These are phyloP conservation scores for Fusarium sp. DNA, from an alignment of 2,329 filamentous ascomycete genomes.

Conservation along the genomic window DNA sequence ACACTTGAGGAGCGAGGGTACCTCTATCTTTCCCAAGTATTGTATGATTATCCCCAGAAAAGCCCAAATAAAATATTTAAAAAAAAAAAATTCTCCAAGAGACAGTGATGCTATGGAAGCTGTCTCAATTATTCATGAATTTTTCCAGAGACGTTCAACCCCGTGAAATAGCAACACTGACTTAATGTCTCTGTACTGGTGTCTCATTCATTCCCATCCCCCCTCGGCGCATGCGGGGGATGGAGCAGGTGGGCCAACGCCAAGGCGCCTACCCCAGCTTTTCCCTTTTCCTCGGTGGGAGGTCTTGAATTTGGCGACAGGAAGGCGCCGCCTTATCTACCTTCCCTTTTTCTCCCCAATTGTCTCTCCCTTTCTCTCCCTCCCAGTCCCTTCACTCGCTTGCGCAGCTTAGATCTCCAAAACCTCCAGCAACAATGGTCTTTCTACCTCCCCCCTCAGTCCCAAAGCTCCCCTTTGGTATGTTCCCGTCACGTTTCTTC, in stretches of 20 bases:
- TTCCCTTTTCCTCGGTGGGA: neutral
- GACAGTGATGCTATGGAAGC: neutral
- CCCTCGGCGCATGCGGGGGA: neutral
- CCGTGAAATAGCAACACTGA: neutral
- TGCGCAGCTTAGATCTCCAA: neutral
- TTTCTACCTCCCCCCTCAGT: conserved; percentile 73
- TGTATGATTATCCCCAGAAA: neutral
- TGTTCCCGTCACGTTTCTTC: conserved; percentile 31
- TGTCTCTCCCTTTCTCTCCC: neutral
- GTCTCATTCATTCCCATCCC: neutral
- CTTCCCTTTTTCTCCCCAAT: neutral
- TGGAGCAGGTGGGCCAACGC: neutral
- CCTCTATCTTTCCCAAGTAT: neutral
- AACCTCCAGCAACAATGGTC: conserved; percentile 53
- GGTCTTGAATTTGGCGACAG: neutral
- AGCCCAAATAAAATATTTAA: neutral
- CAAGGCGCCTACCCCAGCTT: neutral
- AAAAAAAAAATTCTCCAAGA: neutral
- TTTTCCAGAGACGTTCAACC: neutral
- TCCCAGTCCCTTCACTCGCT: neutral
- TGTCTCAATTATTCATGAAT: neutral
- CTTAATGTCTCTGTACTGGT: neutral
- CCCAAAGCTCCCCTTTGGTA: conserved; percentile 67
- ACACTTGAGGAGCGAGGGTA: neutral
- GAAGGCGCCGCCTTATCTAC: neutral